Evolutionary conservation across 345 rosid genomes (phyloP).

Genomic region (Ceriops zippeliana): DNA sequence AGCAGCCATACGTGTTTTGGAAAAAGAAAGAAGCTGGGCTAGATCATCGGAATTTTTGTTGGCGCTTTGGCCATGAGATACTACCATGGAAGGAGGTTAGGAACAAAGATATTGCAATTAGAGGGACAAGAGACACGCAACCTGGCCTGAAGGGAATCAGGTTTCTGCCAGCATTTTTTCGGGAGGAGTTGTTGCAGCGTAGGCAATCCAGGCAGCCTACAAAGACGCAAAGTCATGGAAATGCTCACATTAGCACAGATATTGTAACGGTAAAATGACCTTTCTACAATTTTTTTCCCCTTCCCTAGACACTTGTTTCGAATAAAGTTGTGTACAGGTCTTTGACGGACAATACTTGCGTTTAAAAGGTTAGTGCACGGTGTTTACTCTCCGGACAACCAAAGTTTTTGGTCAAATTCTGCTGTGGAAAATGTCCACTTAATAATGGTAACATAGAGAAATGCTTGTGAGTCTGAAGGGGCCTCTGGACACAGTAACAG

Average conservation of each 20-base stretch:
- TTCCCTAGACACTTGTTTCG: slow-evolving; percentile 3
- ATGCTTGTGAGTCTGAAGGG: too few species aligned
- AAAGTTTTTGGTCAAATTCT: too few species aligned
- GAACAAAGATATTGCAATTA: background rate
- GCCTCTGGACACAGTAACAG: too few species aligned
- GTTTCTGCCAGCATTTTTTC: slow-evolving; percentile 18
- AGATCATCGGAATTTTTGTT: background rate
- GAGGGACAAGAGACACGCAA: background rate
- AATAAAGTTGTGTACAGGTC: slow-evolving; percentile 20
- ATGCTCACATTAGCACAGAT: slow-evolving; percentile 9
- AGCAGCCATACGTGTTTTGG: background rate
- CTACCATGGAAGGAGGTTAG: background rate
- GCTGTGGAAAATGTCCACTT: too few species aligned
- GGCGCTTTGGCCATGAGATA: background rate
- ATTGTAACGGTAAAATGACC: too few species aligned
- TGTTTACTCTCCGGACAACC: background rate
- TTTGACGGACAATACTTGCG: background rate
- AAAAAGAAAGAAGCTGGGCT: background rate
- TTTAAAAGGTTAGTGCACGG: slow-evolving; percentile 6
- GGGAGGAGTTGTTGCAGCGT: background rate
- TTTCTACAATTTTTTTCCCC: background rate
- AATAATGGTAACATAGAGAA: too few species aligned
- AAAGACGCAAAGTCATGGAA: slow-evolving; percentile 25
- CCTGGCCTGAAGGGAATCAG: slow-evolving; percentile 1
- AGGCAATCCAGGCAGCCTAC: slow-evolving; percentile 6